Percentiles rank a stretch among this genome's conserved stretches.
phyloP scores from a whole-genome alignment of 2,329 filamentous ascomycete species.

The Cladophialophora carrionii region DNA sequence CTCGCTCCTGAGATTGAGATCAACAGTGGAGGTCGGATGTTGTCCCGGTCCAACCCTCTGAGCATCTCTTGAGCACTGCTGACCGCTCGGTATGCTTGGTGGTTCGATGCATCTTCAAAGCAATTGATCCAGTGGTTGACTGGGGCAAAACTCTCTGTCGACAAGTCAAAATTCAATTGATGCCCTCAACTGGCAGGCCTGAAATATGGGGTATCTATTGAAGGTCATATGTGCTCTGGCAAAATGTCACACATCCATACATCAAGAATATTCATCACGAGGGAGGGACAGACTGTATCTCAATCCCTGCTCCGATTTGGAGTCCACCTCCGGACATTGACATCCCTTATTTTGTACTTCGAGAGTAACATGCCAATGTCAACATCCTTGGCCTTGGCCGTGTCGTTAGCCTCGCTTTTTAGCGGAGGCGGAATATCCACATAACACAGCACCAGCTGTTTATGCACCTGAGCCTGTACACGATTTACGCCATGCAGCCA shows the following conservation, averaged over 20 bases:
- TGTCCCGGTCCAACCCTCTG: background rate
- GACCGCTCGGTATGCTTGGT: no score
- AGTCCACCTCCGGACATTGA: constrained; percentile 80
- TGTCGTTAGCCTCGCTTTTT: constrained; percentile 47
- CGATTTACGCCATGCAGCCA: constrained; percentile 82
- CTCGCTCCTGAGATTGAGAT: background rate
- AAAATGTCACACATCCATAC: background rate
- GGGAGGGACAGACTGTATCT: constrained; percentile 15
- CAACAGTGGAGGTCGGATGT: background rate
- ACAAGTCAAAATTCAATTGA: background rate
- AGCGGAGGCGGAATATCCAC: constrained; percentile 81
- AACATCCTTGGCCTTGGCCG: constrained; percentile 41
- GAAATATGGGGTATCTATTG: background rate
- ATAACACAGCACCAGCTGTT: constrained; percentile 86
- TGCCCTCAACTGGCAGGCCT: background rate
- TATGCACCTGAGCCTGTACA: constrained; percentile 85
- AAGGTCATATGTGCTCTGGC: background rate
- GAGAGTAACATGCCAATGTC: constrained; percentile 68
- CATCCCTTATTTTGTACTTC: constrained; percentile 76
- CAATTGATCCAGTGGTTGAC: background rate
- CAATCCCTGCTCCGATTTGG: constrained; percentile 74
- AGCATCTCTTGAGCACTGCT: no score
- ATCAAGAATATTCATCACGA: background rate
- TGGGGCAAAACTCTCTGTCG: background rate
- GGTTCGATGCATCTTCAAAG: background rate